These are phyloP conservation scores for Gracilaria gracilis DNA, from an alignment of 23 red algal species.

Conservation along the genomic window DNA sequence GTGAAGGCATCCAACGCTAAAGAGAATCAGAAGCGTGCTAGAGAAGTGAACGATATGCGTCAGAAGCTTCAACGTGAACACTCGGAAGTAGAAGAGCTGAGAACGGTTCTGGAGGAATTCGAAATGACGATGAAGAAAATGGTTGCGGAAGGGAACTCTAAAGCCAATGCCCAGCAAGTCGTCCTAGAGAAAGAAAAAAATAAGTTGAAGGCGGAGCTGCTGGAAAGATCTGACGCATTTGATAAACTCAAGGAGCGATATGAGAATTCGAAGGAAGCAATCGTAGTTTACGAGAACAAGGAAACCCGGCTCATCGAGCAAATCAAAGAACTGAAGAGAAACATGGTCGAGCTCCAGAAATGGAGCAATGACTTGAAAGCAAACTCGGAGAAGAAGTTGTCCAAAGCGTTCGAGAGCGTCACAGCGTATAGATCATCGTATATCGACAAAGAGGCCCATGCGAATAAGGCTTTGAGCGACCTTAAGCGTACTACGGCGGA, in stretches of 20 bases:
- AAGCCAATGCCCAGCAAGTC: slow-evolving; percentile 35
- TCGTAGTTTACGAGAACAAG: slow-evolving; percentile 53
- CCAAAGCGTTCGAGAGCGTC: slow-evolving; percentile 58
- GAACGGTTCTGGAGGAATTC: slow-evolving; percentile 48
- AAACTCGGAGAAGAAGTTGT: slow-evolving; percentile 67
- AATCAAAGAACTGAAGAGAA: slow-evolving; percentile 62
- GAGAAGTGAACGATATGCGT: slow-evolving; percentile 33
- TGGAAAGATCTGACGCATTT: slow-evolving; percentile 66
- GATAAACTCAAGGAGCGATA: slow-evolving; percentile 57
- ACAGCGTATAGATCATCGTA: slow-evolving; percentile 57
- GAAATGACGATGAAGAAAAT: slow-evolving; percentile 74
- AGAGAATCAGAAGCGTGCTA: slow-evolving; percentile 15
- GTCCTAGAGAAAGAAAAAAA: slow-evolving; percentile 62
- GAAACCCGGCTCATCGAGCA: slow-evolving; percentile 67
- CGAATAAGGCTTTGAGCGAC: slow-evolving; percentile 56
- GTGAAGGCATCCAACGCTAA: slow-evolving; percentile 15
- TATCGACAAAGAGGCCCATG: slow-evolving; percentile 61
- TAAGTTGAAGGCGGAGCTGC: slow-evolving; percentile 57
- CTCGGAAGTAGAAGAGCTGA: slow-evolving; percentile 36
- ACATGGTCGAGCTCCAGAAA: slow-evolving; percentile 69
- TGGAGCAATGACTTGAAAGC: slow-evolving; percentile 77
- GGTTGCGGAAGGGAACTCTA: slow-evolving; percentile 65
- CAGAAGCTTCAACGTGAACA: slow-evolving; percentile 57
- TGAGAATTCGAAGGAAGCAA: slow-evolving; percentile 62
- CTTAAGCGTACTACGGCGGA: slow-evolving; percentile 27